Evolutionary conservation across 306 rosid genomes (phyloP), one percentile per base, ranked within the genome.

Genomic region (Albizia julibrissin): DNA sequence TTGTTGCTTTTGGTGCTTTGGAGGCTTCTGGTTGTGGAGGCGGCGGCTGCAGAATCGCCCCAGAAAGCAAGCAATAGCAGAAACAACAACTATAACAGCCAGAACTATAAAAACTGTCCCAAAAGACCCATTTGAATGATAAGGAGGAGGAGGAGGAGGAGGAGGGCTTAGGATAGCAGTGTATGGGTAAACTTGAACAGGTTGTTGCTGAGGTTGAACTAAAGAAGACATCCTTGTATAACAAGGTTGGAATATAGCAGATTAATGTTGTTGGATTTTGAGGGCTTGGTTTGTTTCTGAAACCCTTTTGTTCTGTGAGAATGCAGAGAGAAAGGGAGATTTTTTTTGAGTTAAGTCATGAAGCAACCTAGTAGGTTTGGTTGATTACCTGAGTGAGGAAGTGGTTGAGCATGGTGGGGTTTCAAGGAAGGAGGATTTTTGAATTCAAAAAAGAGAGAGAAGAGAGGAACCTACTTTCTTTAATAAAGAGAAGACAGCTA

Each of bases 81-180:
- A 93, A 52, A 95, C 47, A 1, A 91, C 96, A 1, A 91, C 74
- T 22, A 95, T 91, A 12, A 93, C 89, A 15, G 96, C 94, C 22
- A 95, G 86, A 21, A 95, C 97, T 42, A 95, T 87, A 85, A 93
- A 93, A 84, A 93, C 99, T 8, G 96, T 67, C 75, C 97, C 99
- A n/a, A 92, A 95, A 1, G 93, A 88, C 34, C 97, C 98, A 67
- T 86, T 86, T 74, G 99, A 92, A 61, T 91, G 97, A 84, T 93
- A 91, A 8, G 88, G 31, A 29, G 88, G 29, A 29, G 90, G 56
- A 16, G 88, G 85, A 8, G 88, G 31, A 29, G 88, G 29, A 29
- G 90, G 56, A 16, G 88, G 85, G 10, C 83, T 82, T 40, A 89
- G 85, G 22, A 77, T 80, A 24, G 85, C 84, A 21, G 84, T 87